These are phyloP conservation scores for Venustampulla echinocandica DNA, from an alignment of 495 filamentous ascomycete genomes.

Conservation along the genomic window DNA sequence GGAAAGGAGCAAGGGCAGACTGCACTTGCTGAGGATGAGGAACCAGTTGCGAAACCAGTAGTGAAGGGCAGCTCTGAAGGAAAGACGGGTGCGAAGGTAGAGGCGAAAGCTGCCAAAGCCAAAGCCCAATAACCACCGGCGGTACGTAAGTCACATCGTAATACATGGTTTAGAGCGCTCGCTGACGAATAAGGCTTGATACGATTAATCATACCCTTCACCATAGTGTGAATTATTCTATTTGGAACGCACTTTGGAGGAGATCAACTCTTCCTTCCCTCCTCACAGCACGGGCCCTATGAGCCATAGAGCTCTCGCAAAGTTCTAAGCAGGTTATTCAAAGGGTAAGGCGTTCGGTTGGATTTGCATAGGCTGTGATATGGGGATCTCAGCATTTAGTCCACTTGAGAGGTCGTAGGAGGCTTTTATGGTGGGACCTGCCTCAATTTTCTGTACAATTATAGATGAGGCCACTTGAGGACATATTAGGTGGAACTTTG, in stretches of 20 bases:
- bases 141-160: background rate
- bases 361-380: slow-evolving; percentile 14
- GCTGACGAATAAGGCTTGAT: background rate
- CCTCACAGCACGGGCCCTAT: slow-evolving; percentile 1
- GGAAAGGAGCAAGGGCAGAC: slow-evolving; percentile 9
- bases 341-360: slow-evolving; percentile 5
- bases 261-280: background rate
- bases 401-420: slow-evolving; percentile 4
- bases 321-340: background rate
- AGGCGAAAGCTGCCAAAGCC: slow-evolving; percentile 22
- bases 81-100: slow-evolving; percentile 23
- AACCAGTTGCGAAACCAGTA: slow-evolving; percentile 6
- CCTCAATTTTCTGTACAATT: slow-evolving; percentile 19
- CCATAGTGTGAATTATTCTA: background rate
- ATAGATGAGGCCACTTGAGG: slow-evolving; percentile 1
- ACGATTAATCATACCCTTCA: background rate
- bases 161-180: background rate
- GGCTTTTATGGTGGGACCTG: slow-evolving; percentile 5
- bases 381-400: slow-evolving; percentile 13
- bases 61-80: slow-evolving; percentile 11
- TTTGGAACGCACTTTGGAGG: background rate
- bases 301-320: slow-evolving; percentile 5
- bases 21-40: slow-evolving; percentile 3
- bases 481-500: background rate
- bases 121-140: slow-evolving; percentile 18